A percentile compares a stretch with the other conserved stretches of the same genome.
These are phyloP conservation scores for Fusarium camptoceras DNA, from an alignment of 2,329 filamentous ascomycete genomes.

Conservation along the genomic window DNA sequence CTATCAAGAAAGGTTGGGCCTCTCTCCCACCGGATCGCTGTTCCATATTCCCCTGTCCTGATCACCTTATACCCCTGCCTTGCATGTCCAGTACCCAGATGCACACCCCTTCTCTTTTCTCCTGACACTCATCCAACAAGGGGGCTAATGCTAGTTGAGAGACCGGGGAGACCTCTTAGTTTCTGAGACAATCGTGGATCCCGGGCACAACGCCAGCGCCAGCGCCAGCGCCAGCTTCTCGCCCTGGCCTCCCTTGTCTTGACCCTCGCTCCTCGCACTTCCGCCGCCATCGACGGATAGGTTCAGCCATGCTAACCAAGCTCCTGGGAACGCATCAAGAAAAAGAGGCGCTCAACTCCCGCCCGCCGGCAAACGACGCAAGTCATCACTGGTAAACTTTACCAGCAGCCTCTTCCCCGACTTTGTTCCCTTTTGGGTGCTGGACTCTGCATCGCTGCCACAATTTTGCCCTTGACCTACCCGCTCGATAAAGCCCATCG, in stretches of 20 bases:
- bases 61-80: slow-evolving; percentile 10
- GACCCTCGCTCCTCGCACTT: slow-evolving; percentile 40
- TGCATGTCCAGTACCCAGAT: slow-evolving; percentile 19
- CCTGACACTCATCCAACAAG: slow-evolving; percentile 19
- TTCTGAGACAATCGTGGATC: slow-evolving; percentile 40
- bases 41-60: slow-evolving; percentile 6
- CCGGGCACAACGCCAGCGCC: slow-evolving; percentile 9
- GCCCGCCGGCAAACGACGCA: slow-evolving; percentile 40
- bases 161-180: slow-evolving; percentile 34
- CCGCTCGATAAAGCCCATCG: slow-evolving; percentile 33
- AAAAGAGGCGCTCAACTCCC: slow-evolving; percentile 47
- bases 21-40: slow-evolving; percentile 27
- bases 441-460: slow-evolving; percentile 19
- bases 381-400: slow-evolving; percentile 35
- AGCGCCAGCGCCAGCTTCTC: neutral
- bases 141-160: slow-evolving; percentile 1
- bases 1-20: slow-evolving; percentile 17
- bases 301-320: slow-evolving; percentile 52
- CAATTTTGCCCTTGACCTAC: slow-evolving; percentile 23
- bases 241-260: slow-evolving; percentile 6
- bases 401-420: slow-evolving; percentile 31
- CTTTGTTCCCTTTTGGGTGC: slow-evolving; percentile 21
- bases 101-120: slow-evolving; percentile 33
- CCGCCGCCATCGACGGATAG: slow-evolving; percentile 51
- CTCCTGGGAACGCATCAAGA: slow-evolving; percentile 46